phyloP scores from a whole-genome alignment of 2,329 filamentous ascomycete species.

The Zymoseptoria tritici region DNA sequence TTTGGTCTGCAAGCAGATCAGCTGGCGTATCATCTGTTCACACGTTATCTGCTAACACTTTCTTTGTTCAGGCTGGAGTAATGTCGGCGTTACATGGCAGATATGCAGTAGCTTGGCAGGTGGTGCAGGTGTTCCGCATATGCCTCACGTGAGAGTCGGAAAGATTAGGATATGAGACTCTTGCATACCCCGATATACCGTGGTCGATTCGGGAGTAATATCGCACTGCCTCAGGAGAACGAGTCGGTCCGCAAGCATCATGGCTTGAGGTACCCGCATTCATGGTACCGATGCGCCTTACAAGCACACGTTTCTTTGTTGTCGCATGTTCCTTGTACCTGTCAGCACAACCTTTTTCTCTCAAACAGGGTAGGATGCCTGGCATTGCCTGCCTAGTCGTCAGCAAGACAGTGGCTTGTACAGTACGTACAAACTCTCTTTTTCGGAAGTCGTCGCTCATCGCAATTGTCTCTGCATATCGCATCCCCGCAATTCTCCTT shows the following conservation, averaged over 20 bases:
- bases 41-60: conserved; percentile 10
- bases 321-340: not conserved
- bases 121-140: not conserved
- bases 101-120: not conserved
- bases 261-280: not conserved
- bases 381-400: not conserved
- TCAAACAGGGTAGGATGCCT: not conserved
- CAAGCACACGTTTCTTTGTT: not conserved
- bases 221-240: not conserved
- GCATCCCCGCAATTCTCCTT: not conserved
- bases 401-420: not conserved
- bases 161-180: not conserved
- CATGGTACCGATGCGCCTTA: not conserved
- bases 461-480: not conserved
- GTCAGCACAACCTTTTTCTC: not conserved
- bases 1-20: not conserved
- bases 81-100: not conserved
- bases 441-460: not conserved
- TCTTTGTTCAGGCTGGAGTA: conserved; percentile 20
- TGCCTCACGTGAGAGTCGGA: not conserved
- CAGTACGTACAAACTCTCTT: not conserved
- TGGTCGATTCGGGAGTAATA: not conserved
- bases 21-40: not conserved
- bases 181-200: not conserved
- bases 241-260: not conserved